phyloP scores from a whole-genome alignment of 352 stramenopile species.

The Pythium periplocum region DNA sequence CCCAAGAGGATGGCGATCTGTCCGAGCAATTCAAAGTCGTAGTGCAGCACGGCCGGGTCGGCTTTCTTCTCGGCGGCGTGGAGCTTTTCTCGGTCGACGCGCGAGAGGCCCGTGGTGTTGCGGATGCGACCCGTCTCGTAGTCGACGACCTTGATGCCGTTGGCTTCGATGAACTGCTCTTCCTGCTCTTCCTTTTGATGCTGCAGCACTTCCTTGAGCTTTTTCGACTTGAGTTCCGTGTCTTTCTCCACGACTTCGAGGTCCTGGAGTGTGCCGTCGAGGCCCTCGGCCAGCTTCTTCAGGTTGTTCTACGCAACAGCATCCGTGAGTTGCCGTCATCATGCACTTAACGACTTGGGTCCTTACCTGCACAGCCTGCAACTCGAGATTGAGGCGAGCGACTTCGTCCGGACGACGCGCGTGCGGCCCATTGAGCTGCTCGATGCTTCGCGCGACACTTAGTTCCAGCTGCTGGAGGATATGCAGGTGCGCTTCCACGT shows the following conservation, averaged over 20 bases:
- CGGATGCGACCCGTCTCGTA: constrained; percentile 79
- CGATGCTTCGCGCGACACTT: constrained; percentile 62
- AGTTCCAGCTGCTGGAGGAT: constrained; percentile 69
- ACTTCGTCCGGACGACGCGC: constrained; percentile 21
- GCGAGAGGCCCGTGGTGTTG: constrained; percentile 65
- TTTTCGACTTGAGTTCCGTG: constrained; percentile 71
- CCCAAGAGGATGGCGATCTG: constrained; percentile 80
- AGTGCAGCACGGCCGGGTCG: constrained; percentile 80
- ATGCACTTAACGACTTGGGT: too few relatives aligned
- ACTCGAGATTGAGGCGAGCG: constrained; percentile 31
- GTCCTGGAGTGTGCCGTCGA: constrained; percentile 74
- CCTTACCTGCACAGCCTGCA: constrained; percentile 22
- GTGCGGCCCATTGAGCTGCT: constrained; percentile 28
- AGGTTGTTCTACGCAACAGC: constrained; percentile 34
- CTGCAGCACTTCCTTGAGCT: constrained; percentile 67
- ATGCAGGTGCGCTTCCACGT: constrained; percentile 70
- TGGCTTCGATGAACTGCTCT: constrained; percentile 72
- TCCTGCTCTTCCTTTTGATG: constrained; percentile 75
- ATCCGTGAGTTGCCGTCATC: too few relatives aligned
- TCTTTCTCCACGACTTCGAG: constrained; percentile 81
- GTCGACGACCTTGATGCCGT: constrained; percentile 76
- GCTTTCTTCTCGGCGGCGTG: constrained; percentile 75
- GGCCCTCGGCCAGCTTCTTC: constrained; percentile 53
- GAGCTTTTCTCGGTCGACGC: constrained; percentile 64
- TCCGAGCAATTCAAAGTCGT: constrained; percentile 81